Base-by-base conservation (phyloP, 495 filamentous ascomycete species). In the Tuber magnatum region DNA sequence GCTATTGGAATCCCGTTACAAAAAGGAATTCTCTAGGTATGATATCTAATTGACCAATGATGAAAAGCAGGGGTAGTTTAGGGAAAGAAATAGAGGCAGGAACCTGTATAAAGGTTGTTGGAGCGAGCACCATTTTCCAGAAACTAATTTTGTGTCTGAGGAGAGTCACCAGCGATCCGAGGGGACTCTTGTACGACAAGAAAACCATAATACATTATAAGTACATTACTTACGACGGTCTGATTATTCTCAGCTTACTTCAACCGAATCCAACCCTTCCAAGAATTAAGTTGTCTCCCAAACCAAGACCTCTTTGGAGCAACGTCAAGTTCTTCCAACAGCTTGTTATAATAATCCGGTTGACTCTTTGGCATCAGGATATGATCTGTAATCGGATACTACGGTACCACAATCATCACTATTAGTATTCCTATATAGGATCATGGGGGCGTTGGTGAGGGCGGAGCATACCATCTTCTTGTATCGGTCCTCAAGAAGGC, bases 181-280 rank as follows among this genome's bases (percentile, higher is more conserved):
- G 22, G 16, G n/a, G 28, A 0, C 14, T 35, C 28, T 2, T 65
- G 7, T 35, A 65, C 28, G 12, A 35, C 18, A 65, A 18, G 12
- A 2, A 65, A 65, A 35, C 56, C 28, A 65, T 8, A 65, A 35
- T 35, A 65, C 56, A 20, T 28, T 65, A 35, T 8, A 65, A 65
- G 35, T 65, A 65, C 56, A 35, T 65, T 65, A 65, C 35, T 65
- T 35, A 65, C 56, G 56, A 14, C 28, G 0, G 56, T 8, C 56
- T 28, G 5, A 65, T 65, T 28, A 35, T 65, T 35, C 28, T 28
- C 28, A 20, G 4, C 28, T 48, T 81, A 81, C 44, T 77, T 70
- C 72, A 82, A 73, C 56, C 81, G 74, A 24, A 82, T 80, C 51
- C 73, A 82, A n/a, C 81, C 81, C 76, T 81, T 83, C 81, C 81